Conservation (phyloP, 352 stramenopile species). For the Phytopythium litorale region DNA sequence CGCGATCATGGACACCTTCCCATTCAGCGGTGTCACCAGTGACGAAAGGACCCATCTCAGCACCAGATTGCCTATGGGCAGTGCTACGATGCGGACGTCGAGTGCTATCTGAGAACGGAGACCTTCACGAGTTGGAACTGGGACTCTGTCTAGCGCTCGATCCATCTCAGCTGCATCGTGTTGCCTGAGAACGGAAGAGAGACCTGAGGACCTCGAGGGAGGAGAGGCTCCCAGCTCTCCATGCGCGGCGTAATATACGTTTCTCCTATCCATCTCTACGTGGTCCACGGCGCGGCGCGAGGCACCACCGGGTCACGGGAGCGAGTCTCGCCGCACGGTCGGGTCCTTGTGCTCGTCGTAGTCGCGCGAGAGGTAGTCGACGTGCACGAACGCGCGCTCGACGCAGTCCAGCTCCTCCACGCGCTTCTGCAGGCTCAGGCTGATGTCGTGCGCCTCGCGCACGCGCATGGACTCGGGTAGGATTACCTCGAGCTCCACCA, state of each 20-base stretch:
- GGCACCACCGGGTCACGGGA: slow-evolving; percentile 5
- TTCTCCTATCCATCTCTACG: neutral
- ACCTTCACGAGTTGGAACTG: too few species aligned
- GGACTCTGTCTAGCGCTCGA: too few species aligned
- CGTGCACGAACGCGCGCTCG: slow-evolving; percentile 97
- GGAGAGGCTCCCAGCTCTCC: too few species aligned
- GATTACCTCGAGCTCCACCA: slow-evolving; percentile 87
- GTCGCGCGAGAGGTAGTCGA: slow-evolving; percentile 93
- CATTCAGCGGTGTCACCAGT: too few species aligned
- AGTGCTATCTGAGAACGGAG: too few species aligned
- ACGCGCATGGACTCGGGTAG: slow-evolving; percentile 89
- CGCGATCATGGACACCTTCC: too few species aligned
- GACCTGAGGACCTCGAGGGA: too few species aligned
- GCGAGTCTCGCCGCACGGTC: slow-evolving; percentile 52
- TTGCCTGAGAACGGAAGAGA: neutral
- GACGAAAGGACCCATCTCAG: neutral
- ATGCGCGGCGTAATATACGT: neutral
- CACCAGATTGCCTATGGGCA: neutral
- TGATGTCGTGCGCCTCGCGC: slow-evolving; percentile 94
- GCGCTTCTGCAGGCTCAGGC: slow-evolving; percentile 94
- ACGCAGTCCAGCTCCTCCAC: slow-evolving; percentile 95
- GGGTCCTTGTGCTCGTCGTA: slow-evolving; percentile 90
- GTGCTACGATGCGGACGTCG: neutral
- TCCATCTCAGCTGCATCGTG: neutral
- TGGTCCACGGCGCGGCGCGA: neutral